These are phyloP conservation scores for Ceratobasidium sp. DNA, from an alignment of 1,284 basidiomycete species.

Conservation along the genomic window DNA sequence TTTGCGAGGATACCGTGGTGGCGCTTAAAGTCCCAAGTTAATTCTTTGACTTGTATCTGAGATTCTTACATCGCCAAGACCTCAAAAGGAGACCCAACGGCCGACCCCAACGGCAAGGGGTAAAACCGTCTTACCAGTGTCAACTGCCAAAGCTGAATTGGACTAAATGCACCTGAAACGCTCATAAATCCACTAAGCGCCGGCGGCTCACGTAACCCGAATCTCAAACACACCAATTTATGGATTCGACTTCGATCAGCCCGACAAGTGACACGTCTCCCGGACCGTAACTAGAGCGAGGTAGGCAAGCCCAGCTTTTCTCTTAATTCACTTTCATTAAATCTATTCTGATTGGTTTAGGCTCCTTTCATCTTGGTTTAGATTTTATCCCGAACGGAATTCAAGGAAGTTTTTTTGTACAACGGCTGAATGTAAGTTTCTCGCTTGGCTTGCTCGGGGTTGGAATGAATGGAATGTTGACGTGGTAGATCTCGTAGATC, in stretches of 20 bases:
- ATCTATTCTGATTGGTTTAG: not conserved
- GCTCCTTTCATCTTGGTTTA: not conserved
- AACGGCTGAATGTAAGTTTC: not conserved
- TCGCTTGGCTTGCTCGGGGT: no score
- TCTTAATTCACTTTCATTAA: no score
- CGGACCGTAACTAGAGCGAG: not conserved
- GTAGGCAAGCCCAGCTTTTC: not conserved
- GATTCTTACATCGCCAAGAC: no score
- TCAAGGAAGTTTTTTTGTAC: not conserved
- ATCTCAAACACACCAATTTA: not conserved
- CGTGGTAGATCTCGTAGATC: slow-evolving; percentile 26
- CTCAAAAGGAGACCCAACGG: not conserved
- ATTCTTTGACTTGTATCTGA: no score
- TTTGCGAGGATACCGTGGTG: no score
- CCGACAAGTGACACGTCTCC: slow-evolving; percentile 1
- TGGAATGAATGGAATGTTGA: no score
- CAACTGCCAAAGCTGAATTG: no score
- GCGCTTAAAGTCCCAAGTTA: no score
- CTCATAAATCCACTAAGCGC: not conserved
- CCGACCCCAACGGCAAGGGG: not conserved
- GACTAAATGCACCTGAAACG: not conserved
- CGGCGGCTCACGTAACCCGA: not conserved
- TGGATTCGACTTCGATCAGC: slow-evolving; percentile 12
- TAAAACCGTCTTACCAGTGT: no score
- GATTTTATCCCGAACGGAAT: not conserved